Percentiles rank a stretch among this genome's conserved stretches.
Conservation (phyloP, 306 rosid genomes). For the Malus sylvestris region DNA sequence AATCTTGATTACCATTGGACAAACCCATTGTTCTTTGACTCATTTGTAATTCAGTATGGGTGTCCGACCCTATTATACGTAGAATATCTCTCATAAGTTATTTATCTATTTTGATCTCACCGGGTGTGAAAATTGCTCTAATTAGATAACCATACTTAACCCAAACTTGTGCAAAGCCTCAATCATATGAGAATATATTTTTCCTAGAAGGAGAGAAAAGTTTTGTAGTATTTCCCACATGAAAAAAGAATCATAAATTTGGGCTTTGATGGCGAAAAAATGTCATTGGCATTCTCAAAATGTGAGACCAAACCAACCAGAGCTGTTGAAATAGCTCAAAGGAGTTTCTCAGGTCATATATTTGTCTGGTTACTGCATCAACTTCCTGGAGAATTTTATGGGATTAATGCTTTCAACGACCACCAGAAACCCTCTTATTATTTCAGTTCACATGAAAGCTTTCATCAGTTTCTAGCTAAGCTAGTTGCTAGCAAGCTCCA, state of each 20-base stretch:
- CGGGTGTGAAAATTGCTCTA: not conserved
- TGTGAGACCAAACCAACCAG: not conserved
- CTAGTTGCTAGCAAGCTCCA: not conserved
- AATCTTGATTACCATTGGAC: too few species aligned
- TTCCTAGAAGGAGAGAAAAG: not conserved
- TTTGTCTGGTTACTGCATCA: not conserved
- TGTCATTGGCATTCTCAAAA: not conserved
- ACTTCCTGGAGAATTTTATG: not conserved
- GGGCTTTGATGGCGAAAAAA: not conserved
- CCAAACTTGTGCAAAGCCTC: not conserved
- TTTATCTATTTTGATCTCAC: too few species aligned
- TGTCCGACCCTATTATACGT: too few species aligned
- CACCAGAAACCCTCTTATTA: not conserved
- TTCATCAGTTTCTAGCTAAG: not conserved
- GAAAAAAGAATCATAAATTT: not conserved
- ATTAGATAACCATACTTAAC: not conserved
- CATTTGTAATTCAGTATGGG: too few species aligned
- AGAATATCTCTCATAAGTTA: too few species aligned
- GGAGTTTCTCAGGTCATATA: not conserved
- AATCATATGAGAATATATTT: not conserved
- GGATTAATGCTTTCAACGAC: conserved; percentile 10
- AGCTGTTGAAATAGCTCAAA: not conserved
- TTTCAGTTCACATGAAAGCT: not conserved
- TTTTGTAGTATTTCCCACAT: not conserved
- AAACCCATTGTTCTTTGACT: too few species aligned